Base-by-base conservation (phyloP, 768 basidiomycete genomes). In the Hericium coralloides region DNA sequence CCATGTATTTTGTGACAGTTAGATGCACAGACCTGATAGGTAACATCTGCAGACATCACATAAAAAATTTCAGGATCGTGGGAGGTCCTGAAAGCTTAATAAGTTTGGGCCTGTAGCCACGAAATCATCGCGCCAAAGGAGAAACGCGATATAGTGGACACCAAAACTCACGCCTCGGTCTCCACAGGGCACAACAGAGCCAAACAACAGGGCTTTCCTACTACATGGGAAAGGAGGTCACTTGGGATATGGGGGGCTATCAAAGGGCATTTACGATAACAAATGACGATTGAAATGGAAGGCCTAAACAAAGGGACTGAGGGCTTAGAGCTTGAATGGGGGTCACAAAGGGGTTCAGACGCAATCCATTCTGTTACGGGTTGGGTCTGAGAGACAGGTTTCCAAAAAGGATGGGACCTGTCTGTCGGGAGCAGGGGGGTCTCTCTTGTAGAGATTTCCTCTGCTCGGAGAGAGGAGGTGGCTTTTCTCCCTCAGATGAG, bases 81-180 rank as follows among this genome's bases (percentile, higher is more conserved):
- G 3, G n/a, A 14, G 39, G 3, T n/a, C 39, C 9, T 2, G 39
- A 9, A 10, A n/a, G 39, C 39, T 41, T n/a, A n/a, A n/a, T 12
- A 41, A 41, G 10, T 14, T 41, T 2, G 39, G 12, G 14, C 3
- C 4, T 12, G 23, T 18, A 38, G 43, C 15, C 15, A n/a, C 43
- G 25, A 57, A 57, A 57, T 8, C 5, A 57, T 57, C 41, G 14
- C n/a, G 51, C 56, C 47, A 45, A 53, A 56, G 53, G 50, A 38
- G 59, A 58, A 58, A 63, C 62, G 66, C 62, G 63, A 69, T 65
- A 62, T 69, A 58, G 68, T 69, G 68, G 68, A 69, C 65, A 64
- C 60, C 59, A 48, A 50, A 57, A 64, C 63, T 68, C 67, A 69
- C 64, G 58, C 63, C 61, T 68, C 56, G 56, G 59, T 59, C 58